Conservation (phyloP, 805 yeast species). For the Candida ipomoeae region DNA sequence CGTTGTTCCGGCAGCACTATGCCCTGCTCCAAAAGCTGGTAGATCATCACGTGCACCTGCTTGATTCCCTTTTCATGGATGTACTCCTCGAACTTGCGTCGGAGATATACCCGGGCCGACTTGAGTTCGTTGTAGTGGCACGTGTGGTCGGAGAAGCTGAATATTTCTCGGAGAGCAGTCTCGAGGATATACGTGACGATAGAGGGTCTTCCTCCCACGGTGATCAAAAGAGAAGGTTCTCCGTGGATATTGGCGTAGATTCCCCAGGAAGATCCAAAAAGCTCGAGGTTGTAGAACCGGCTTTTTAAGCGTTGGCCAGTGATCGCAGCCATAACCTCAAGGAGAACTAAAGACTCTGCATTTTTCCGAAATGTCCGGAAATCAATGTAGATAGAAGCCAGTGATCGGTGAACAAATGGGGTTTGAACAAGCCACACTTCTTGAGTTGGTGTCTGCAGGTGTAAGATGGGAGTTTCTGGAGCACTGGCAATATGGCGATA, state of each 20-base stretch:
- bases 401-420: background rate
- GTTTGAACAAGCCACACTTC: background rate
- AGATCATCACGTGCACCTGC: slow-evolving; percentile 46
- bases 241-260: slow-evolving; percentile 53
- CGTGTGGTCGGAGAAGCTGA: slow-evolving; percentile 9
- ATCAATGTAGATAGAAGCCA: slow-evolving; percentile 41
- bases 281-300: slow-evolving; percentile 49
- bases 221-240: slow-evolving; percentile 49
- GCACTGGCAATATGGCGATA: background rate
- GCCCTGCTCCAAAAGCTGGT: slow-evolving; percentile 52
- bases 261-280: slow-evolving; percentile 56
- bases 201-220: slow-evolving; percentile 48
- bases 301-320: slow-evolving; percentile 39
- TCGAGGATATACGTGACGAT: slow-evolving; percentile 35
- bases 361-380: slow-evolving; percentile 30
- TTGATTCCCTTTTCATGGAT: slow-evolving; percentile 42
- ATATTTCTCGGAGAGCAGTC: slow-evolving; percentile 30
- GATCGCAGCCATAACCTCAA: slow-evolving; percentile 52
- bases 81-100: slow-evolving; percentile 45
- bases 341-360: slow-evolving; percentile 39
- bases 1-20: slow-evolving; percentile 55
- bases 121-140: slow-evolving; percentile 33
- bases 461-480: background rate
- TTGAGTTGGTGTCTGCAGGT: background rate
- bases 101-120: slow-evolving; percentile 44